These are phyloP conservation scores for Pichia exigua DNA, from an alignment of 805 yeast species.

Conservation along the genomic window DNA sequence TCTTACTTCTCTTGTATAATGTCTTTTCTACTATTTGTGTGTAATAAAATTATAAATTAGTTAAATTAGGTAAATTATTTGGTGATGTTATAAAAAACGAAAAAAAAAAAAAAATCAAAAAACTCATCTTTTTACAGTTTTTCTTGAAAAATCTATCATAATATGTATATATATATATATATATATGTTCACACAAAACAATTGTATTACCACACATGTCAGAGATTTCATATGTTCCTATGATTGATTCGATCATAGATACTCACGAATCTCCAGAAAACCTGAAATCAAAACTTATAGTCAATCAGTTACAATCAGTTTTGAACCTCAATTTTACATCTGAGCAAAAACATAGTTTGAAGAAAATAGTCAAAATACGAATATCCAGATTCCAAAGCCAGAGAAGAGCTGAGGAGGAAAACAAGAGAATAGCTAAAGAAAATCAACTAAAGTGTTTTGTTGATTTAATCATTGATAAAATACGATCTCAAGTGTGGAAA, in stretches of 20 bases:
- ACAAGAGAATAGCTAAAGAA: not conserved
- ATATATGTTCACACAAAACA: too few relatives aligned
- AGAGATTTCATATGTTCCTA: not conserved
- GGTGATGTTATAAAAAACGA: not conserved
- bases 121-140: not conserved
- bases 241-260: not conserved
- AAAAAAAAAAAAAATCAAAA: not conserved
- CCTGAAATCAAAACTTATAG: not conserved
- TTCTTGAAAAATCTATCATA: not conserved
- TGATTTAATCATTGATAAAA: not conserved
- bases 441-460: not conserved
- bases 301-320: not conserved
- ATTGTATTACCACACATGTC: not conserved
- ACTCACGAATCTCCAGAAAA: not conserved
- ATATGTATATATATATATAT: too few relatives aligned
- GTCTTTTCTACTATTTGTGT: constrained; percentile 1
- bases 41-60: not conserved
- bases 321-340: not conserved
- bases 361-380: not conserved
- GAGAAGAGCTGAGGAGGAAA: not conserved
- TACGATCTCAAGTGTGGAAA: not conserved
- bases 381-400: not conserved
- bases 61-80: not conserved
- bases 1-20: not conserved
- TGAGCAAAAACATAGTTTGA: not conserved